Base-by-base conservation (phyloP, 805 yeast genomes). In the Metschnikowia orientalis region DNA sequence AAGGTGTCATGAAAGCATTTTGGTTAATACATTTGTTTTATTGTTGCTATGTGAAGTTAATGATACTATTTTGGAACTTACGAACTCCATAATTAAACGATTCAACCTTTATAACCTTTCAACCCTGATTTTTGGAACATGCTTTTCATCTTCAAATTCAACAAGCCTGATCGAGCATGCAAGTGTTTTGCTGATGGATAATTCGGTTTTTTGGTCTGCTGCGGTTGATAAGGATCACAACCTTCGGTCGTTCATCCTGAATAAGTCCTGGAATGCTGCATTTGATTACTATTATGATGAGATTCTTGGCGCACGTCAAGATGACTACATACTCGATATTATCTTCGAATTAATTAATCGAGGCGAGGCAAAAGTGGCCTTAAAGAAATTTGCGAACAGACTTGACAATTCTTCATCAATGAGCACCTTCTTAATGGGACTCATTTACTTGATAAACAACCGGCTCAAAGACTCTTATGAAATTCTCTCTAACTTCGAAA, bases 11-110 rank as follows among this genome's bases (percentile, higher is more conserved):
- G 59, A 56, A 30, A 38, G 38, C 4, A 42, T 61, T 10, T 46
- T 65, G 28, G 32, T 56, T n/a, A 48, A 45, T 21, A 46, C 65
- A 30, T 37, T 55, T 8, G 44, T 60, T 2, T 44, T 65, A 28
- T 48, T 65, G 18, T 44, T 63, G 15, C 35, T 59, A 3, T 57
- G 65, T 38, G 69, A 63, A 29, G 48, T 47, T 6, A 55, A 55
- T 40, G 57, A 54, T 2, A 47, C 47, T 11, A 45, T 57, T 10
- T 32, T 58, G 8, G 39, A 37, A 5, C 43, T 57, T 12, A 40
- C 55, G 23, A 54, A 57, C 28, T 31, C 42, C 26, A 44, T 60
- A 0, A 34, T 57, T 23, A 33, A 33, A 8, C 53, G 48, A 30
- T 50, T 63, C 27, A 42, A 47, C 9, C 48, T 45, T 8, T 64